phyloP scores from a whole-genome alignment of 1,284 basidiomycete genomes.

The Bjerkandera adusta region DNA sequence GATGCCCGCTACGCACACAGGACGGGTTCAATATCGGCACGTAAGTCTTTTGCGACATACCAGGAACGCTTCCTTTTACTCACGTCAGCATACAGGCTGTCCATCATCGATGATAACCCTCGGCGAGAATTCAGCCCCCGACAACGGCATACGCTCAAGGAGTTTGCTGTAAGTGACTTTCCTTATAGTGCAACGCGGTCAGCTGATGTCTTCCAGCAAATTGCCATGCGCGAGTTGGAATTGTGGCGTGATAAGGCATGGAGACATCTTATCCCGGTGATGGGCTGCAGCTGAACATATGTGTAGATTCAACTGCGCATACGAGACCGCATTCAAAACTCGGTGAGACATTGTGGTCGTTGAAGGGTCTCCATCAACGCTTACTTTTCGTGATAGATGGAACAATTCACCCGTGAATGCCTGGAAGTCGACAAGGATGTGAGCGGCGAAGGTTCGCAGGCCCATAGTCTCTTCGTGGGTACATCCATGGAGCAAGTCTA shows the following conservation, averaged over 20 bases:
- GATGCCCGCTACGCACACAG: constrained; percentile 83
- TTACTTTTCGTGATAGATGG: constrained; percentile 71
- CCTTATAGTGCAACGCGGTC: background rate
- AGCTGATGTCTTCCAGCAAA: constrained; percentile 55
- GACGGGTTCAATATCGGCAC: constrained; percentile 91
- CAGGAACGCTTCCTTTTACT: constrained; percentile 8
- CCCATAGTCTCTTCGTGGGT: constrained; percentile 24
- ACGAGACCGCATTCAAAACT: constrained; percentile 88
- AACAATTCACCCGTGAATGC: constrained; percentile 92
- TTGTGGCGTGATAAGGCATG: constrained; percentile 88
- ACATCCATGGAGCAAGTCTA: constrained; percentile 86
- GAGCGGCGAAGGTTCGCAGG: constrained; percentile 26
- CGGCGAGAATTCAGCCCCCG: constrained; percentile 85
- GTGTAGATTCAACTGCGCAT: constrained; percentile 83
- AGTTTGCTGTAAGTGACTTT: constrained; percentile 80
- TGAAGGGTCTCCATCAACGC: constrained; percentile 2
- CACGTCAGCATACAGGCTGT: constrained; percentile 47
- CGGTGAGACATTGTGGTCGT: constrained; percentile 42
- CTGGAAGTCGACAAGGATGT: constrained; percentile 83
- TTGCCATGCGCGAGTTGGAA: constrained; percentile 96
- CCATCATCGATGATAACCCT: constrained; percentile 85
- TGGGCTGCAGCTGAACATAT: constrained; percentile 6
- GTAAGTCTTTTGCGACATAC: constrained; percentile 46
- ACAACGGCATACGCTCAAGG: constrained; percentile 89
- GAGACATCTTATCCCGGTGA: constrained; percentile 4